phyloP scores from a whole-genome alignment of 2,329 filamentous ascomycete species.

The Colletotrichum sp. region DNA sequence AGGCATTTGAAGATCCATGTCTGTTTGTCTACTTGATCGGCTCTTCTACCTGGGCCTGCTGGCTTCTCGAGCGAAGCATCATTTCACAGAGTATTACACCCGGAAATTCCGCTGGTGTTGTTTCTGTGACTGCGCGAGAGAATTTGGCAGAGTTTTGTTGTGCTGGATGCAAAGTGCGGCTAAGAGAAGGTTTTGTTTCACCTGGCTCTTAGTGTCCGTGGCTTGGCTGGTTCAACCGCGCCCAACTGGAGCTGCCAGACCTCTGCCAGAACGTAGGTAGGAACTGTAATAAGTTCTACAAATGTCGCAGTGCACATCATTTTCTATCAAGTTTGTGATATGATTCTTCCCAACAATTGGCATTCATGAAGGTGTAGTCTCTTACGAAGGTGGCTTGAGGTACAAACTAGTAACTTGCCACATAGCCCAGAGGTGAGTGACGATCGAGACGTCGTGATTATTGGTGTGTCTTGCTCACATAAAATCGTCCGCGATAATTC shows the following conservation, averaged over 20 bases:
- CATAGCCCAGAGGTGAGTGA: neutral
- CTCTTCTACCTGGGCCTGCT: neutral
- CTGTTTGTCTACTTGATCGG: accelerated
- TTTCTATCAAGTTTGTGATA: neutral
- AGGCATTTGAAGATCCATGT: neutral
- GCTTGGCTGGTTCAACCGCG: neutral
- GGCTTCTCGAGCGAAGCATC: neutral
- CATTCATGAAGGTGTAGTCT: too few relatives aligned
- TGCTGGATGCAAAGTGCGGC: neutral
- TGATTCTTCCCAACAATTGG: too few relatives aligned
- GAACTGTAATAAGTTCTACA: neutral
- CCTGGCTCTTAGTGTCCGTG: neutral
- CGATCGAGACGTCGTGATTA: neutral
- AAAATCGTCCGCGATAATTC: accelerated
- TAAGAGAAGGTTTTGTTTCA: neutral
- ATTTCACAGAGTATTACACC: neutral
- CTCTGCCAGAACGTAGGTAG: accelerated
- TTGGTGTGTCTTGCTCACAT: neutral
- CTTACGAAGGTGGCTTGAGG: too few relatives aligned
- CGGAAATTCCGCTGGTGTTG: neutral
- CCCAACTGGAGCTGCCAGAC: neutral
- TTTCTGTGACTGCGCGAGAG: neutral
- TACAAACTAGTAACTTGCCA: too few relatives aligned
- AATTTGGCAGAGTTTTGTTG: neutral
- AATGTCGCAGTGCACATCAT: neutral